Evolutionary conservation across 2,329 filamentous ascomycete species (phyloP).

Genomic region (Eutypa lata): DNA sequence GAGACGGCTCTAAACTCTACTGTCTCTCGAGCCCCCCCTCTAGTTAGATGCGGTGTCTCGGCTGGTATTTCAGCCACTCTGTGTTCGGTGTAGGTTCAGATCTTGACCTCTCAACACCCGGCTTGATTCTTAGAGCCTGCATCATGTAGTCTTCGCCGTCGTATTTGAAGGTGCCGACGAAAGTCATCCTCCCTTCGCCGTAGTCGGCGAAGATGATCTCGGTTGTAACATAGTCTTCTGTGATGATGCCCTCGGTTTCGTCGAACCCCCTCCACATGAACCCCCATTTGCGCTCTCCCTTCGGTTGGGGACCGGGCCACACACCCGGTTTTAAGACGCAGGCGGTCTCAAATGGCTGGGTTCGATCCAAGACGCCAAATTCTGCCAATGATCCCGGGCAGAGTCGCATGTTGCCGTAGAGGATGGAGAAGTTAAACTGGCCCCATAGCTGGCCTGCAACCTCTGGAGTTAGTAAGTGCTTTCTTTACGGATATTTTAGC

Average conservation of each 20-base stretch:
- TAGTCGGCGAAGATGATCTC: conserved; percentile 5
- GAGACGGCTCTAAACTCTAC: too few species aligned
- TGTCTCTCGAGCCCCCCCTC: too few species aligned
- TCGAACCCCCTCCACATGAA: conserved; percentile 9
- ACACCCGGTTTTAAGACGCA: conserved; percentile 6
- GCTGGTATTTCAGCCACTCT: conserved; percentile 4
- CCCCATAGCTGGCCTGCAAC: conserved; percentile 10
- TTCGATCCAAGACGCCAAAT: not conserved
- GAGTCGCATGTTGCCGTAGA: conserved; percentile 5
- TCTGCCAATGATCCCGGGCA: not conserved
- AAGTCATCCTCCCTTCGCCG: conserved; percentile 3
- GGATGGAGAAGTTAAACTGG: conserved; percentile 2
- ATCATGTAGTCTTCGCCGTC: conserved; percentile 1
- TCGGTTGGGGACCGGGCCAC: conserved; percentile 5
- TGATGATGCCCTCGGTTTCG: not conserved
- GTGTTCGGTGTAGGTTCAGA: conserved; percentile 6
- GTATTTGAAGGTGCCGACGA: conserved; percentile 2
- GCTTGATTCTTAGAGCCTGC: not conserved
- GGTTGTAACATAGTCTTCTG: conserved; percentile 3
- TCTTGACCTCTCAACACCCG: conserved; percentile 1
- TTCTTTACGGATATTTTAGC: too few species aligned
- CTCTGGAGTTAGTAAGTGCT: too few species aligned
- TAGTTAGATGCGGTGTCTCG: not conserved
- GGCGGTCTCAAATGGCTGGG: conserved; percentile 3
- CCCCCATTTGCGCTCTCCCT: conserved; percentile 5